Percentiles rank a stretch among this genome's conserved stretches.
Evolutionary conservation across 768 basidiomycete species (phyloP).

Genomic region (Tricholoma bakamatsutake): DNA sequence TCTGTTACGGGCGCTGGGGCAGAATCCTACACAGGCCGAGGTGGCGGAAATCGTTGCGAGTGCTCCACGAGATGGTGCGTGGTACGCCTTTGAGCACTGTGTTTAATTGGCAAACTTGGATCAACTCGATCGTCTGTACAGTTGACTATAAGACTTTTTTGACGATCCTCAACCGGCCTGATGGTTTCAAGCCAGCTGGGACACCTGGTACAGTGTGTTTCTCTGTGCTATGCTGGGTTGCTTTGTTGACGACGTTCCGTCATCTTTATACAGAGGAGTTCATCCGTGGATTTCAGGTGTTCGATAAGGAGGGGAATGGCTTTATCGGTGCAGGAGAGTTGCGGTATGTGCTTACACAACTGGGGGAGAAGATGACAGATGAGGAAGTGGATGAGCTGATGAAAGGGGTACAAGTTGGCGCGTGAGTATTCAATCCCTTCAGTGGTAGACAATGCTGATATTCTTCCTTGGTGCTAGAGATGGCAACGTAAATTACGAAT

Average conservation of each 20-base stretch:
- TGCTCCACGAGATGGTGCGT: constrained; percentile 72
- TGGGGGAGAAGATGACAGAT: constrained; percentile 98
- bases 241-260: neutral
- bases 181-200: constrained; percentile 96
- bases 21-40: constrained; percentile 99
- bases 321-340: constrained; percentile 90
- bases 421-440: constrained; percentile 42
- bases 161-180: constrained; percentile 86
- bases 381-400: constrained; percentile 97
- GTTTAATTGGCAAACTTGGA: neutral
- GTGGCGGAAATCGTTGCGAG: constrained; percentile 72
- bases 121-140: constrained; percentile 18
- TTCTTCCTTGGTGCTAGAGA: constrained; percentile 46
- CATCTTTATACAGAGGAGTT: constrained; percentile 73
- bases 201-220: constrained; percentile 64
- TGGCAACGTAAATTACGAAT: constrained; percentile 96
- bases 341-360: constrained; percentile 89
- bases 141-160: constrained; percentile 94
- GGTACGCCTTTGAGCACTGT: neutral
- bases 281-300: constrained; percentile 98
- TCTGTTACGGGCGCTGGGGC: constrained; percentile 87
- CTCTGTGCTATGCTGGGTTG: neutral
- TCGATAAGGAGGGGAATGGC: constrained; percentile 93
- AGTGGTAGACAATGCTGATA: neutral
- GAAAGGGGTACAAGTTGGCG: constrained; percentile 90